These are phyloP conservation scores for Dovyalis caffra DNA, from an alignment of 345 rosid genomes.

Conservation along the genomic window DNA sequence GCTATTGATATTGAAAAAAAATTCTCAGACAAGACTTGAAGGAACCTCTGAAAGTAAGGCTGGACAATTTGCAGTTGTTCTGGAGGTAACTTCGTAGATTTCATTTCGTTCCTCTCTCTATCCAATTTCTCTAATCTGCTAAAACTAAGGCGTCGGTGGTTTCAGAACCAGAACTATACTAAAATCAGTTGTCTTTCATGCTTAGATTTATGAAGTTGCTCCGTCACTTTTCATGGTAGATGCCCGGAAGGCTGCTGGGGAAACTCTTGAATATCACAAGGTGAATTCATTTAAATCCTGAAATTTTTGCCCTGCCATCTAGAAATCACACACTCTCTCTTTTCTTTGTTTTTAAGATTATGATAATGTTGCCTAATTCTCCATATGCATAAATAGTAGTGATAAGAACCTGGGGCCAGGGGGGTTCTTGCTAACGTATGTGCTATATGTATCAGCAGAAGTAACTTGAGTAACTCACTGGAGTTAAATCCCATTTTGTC, in stretches of 20 bases:
- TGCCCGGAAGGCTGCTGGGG: constrained; percentile 86
- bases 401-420: background rate
- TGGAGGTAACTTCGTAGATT: constrained; percentile 53
- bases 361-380: background rate
- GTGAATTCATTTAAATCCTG: constrained; percentile 29
- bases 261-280: constrained; percentile 89
- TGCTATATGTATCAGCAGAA: background rate
- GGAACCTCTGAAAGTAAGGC: constrained; percentile 52
- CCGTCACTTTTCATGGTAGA: constrained; percentile 92
- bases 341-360: background rate
- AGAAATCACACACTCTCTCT: background rate
- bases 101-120: background rate
- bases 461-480: background rate
- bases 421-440: too few relatives aligned
- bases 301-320: background rate
- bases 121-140: background rate
- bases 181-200: background rate
- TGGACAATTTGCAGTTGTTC: constrained; percentile 66
- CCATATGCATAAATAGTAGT: background rate
- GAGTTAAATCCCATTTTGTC: background rate
- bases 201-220: constrained; percentile 83
- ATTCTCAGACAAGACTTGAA: constrained; percentile 66
- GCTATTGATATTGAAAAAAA: background rate
- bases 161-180: constrained; percentile 1
- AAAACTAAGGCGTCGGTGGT: background rate